Evolutionary conservation across 2,329 filamentous ascomycete genomes (phyloP).

Genomic region (Sporothrix pallida): DNA sequence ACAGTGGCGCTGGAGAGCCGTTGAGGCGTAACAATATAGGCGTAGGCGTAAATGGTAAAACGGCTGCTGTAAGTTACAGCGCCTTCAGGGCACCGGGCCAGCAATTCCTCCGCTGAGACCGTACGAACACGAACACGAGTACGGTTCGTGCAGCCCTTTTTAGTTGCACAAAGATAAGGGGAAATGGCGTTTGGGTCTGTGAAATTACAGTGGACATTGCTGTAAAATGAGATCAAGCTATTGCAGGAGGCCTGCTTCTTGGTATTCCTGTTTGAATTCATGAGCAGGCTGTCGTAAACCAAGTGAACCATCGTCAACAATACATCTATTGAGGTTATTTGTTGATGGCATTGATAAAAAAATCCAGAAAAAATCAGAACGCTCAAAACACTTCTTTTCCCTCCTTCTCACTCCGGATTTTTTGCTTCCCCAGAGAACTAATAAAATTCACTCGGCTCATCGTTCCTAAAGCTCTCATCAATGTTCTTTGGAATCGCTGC

Average conservation of each 20-base stretch:
- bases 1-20: not conserved
- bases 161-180: not conserved
- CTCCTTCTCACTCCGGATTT: not conserved
- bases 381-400: no score
- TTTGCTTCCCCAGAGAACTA: not conserved
- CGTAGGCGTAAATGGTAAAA: not conserved
- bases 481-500: no score
- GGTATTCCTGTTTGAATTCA: no score
- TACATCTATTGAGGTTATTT: not conserved
- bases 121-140: slow-evolving; percentile 34
- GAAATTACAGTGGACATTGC: not conserved
- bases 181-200: not conserved
- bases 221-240: not conserved
- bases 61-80: not conserved
- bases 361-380: no score
- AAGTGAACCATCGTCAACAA: not conserved
- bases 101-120: slow-evolving; percentile 22
- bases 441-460: not conserved
- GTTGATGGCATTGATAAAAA: not conserved
- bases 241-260: not conserved
- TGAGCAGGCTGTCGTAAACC: not conserved
- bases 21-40: no score
- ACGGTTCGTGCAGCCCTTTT: slow-evolving; percentile 27
- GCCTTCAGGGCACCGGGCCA: not conserved
- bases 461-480: not conserved